Evolutionary conservation across 768 basidiomycete species (phyloP), one percentile per base, ranked within the genome.

Genomic region (Cystofilobasidium macerans): DNA sequence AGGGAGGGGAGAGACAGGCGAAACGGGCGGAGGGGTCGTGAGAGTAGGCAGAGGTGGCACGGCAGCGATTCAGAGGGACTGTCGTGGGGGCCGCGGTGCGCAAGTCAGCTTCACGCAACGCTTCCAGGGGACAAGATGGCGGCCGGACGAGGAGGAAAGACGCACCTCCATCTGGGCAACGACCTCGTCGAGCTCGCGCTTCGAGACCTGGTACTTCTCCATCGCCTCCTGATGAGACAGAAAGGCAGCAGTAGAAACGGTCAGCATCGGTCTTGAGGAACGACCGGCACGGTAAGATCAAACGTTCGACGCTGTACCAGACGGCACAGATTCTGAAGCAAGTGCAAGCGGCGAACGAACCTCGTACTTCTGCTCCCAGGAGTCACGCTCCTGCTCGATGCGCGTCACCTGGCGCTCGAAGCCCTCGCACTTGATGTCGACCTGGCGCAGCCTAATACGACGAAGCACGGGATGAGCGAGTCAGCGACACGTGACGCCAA

Each of bases 361-460:
- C 81, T 93, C 93, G 79, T 83, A 88, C 78, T 94, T 97, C 82
- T 86, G 83, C 83, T 95, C 93, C 89, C 88, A 91, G 45, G 75
- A 72, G 75, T 98, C 94, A 59, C 93, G 85, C 77, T 99, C 95
- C 74, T 88, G 84, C 75, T 97, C 93, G 57, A 83, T 80, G 51
- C 88, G 83, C 70, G 84, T 80, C 24, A 95, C 85, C 75, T 93
- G 89, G 57, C 92, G 84, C 78, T 97, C 94, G 75, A 89, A 95
- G 79, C 98, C 91, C 77, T 99, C 95, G 13, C 94, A 94, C 80
- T 97, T 99, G 78, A 98, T 87, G 75, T 99, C 95, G 65, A 94
- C 91, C 74, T 94, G 89, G 69, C 94, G 82, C 72, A 99, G 81
- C 77, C 94, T 98, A n/a, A n/a, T n/a, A n/a, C n/a, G n/a, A n/a